phyloP scores from a whole-genome alignment of 2,329 filamentous ascomycete genomes.

The Dothidotthia symphoricarpi region DNA sequence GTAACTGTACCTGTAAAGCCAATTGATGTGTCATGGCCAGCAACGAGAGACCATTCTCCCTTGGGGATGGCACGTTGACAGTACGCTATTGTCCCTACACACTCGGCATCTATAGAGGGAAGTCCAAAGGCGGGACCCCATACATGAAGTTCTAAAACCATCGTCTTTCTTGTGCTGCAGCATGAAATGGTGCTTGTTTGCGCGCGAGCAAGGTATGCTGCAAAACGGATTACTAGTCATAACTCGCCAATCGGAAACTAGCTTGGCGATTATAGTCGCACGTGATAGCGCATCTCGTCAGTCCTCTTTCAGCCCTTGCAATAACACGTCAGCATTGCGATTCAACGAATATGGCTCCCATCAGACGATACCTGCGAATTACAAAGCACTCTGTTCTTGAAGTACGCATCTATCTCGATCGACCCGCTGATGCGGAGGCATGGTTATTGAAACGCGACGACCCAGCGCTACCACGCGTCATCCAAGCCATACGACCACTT shows the following conservation, averaged over 20 bases:
- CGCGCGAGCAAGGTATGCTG: too few relatives aligned
- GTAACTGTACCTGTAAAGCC: conserved; percentile 57
- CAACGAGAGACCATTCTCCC: conserved; percentile 45
- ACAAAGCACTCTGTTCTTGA: conserved; percentile 94
- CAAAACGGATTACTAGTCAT: too few relatives aligned
- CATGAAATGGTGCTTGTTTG: conserved; percentile 1
- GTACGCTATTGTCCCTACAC: conserved; percentile 78
- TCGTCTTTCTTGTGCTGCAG: conserved; percentile 22
- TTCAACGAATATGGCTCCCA: conserved; percentile 67
- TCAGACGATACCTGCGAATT: conserved; percentile 86
- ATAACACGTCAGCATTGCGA: too few relatives aligned
- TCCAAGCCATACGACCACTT: conserved; percentile 78
- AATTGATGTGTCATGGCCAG: conserved; percentile 61
- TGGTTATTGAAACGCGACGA: conserved; percentile 80
- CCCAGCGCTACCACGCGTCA: conserved; percentile 75
- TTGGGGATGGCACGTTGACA: conserved; percentile 62
- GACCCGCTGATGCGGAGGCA: conserved; percentile 74
- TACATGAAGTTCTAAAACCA: conserved; percentile 74
- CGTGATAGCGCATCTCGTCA: too few relatives aligned
- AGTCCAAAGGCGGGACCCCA: conserved; percentile 88
- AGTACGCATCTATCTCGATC: conserved; percentile 92
- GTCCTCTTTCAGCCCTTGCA: too few relatives aligned
- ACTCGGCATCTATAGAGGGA: conserved; percentile 88
- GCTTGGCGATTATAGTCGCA: background rate
- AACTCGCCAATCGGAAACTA: background rate